Base-by-base conservation (phyloP, 306 rosid genomes). In the Cicer yamashitae region DNA sequence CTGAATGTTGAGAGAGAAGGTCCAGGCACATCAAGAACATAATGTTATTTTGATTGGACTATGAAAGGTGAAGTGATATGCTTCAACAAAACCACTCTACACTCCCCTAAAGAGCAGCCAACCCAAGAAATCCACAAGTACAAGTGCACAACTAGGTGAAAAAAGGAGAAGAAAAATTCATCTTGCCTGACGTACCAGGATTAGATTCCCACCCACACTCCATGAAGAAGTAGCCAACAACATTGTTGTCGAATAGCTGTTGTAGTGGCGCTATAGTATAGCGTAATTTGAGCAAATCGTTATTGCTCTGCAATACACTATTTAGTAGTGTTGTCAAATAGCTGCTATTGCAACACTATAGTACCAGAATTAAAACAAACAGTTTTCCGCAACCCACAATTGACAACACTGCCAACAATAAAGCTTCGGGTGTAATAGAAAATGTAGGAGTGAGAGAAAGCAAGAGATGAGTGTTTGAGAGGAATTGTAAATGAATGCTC, bases 91-190 rank as follows among this genome's bases (percentile, higher is more conserved):
- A 70, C 46, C 71, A 38, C 20, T 70, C 39, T 38, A 20, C 40
- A 39, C 46, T 12, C 46, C 71, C 69, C 76, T 11, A 69, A 10
- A 74, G 30, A 41, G 52, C 77, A 62, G 60, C 39, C 30, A 63
- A 63, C 30, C 15, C 50, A 63, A 60, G 44, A 60, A 63, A 63
- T 58, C 41, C n/a, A 39, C 48, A 40, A 63, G 10, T 5, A 39
- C 30, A 63, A 8, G 50, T 63, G 39, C 9, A 30, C 34, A 30
- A 30, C 34, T 30, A 30, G 69, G 50, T 14, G 69, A 63, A 63
- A 40, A 62, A 39, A 63, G 13, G 50, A 13, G 11, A 8, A 37
- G 18, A 8, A 62, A 62, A 62, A n/a, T 12, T 7, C 25, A 8
- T 39, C 47, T 38, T 62, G 67, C 67, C 67, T 37, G n/a, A 14